Percentiles rank a stretch among this genome's conserved stretches.
These are phyloP conservation scores for Papiliotrema flavescens DNA, from an alignment of 1,284 basidiomycete genomes.

Conservation along the genomic window DNA sequence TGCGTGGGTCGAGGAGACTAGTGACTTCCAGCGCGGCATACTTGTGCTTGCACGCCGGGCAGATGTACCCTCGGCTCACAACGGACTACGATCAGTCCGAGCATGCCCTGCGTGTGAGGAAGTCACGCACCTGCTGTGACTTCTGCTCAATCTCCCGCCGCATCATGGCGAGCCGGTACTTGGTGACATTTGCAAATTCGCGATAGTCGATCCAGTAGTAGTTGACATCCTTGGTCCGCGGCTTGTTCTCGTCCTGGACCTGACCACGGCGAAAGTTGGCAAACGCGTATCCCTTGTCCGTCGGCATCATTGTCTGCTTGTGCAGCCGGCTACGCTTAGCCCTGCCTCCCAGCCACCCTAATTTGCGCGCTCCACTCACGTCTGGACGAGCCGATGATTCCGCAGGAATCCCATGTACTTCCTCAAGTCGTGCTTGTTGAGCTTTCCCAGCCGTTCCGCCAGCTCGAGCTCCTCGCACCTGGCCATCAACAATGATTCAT, in stretches of 20 bases:
- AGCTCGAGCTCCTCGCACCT: conserved; percentile 56
- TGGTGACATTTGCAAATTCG: conserved; percentile 92
- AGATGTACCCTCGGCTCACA: conserved; percentile 93
- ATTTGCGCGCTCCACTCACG: conserved; percentile 57
- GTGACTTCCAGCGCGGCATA: conserved; percentile 85
- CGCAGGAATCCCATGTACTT: conserved; percentile 84
- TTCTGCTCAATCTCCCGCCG: conserved; percentile 80
- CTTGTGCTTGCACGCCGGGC: conserved; percentile 78
- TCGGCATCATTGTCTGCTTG: conserved; percentile 43
- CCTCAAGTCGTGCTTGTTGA: conserved; percentile 88
- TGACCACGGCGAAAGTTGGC: not conserved
- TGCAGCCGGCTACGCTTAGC: conserved; percentile 3
- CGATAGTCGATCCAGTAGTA: conserved; percentile 98
- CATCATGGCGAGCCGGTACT: conserved; percentile 97
- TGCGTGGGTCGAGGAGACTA: conserved; percentile 59
- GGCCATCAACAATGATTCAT: not conserved
- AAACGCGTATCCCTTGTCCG: conserved; percentile 18
- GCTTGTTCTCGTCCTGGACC: conserved; percentile 33
- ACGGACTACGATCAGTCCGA: conserved; percentile 61
- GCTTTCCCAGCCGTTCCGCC: conserved; percentile 70
- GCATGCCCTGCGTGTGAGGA: not conserved
- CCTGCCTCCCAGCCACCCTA: not conserved
- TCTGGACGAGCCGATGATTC: conserved; percentile 76
- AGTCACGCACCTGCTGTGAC: conserved; percentile 61
- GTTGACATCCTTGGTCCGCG: conserved; percentile 62